These are phyloP conservation scores for Sporobolus alterniflorus DNA, from an alignment of 202 grass and related monocot species.

Conservation along the genomic window DNA sequence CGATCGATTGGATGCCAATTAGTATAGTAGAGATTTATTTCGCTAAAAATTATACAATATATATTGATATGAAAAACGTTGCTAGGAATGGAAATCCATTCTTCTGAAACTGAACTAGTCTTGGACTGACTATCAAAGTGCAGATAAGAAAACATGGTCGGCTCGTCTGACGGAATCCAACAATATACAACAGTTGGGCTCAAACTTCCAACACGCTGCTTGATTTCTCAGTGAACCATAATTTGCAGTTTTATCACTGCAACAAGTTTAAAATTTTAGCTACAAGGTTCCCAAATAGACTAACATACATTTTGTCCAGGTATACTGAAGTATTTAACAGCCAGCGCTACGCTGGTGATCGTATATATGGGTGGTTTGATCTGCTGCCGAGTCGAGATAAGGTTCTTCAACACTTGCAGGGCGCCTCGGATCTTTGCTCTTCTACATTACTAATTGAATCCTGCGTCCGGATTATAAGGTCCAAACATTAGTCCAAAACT, in stretches of 20 bases:
- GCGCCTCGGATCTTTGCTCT: not conserved
- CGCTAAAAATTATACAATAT: not conserved
- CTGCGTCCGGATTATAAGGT: not conserved
- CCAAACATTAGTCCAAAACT: conserved; percentile 27
- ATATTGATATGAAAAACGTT: not conserved
- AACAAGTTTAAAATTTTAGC: no score
- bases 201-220: no score
- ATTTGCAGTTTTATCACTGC: no score
- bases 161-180: no score
- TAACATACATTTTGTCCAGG: not conserved
- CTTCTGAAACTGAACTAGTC: not conserved
- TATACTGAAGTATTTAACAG: not conserved
- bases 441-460: not conserved
- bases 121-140: not conserved
- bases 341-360: not conserved
- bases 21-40: not conserved
- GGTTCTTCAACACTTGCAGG: conserved; percentile 1
- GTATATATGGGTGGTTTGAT: not conserved
- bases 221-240: no score
- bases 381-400: conserved; percentile 12
- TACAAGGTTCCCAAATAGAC: not conserved
- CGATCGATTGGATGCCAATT: not conserved
- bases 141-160: not conserved
- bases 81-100: no score
- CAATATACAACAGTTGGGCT: no score